Base-by-base conservation (phyloP, 768 basidiomycete genomes). In the Tylopilus rubrobrunneus region DNA sequence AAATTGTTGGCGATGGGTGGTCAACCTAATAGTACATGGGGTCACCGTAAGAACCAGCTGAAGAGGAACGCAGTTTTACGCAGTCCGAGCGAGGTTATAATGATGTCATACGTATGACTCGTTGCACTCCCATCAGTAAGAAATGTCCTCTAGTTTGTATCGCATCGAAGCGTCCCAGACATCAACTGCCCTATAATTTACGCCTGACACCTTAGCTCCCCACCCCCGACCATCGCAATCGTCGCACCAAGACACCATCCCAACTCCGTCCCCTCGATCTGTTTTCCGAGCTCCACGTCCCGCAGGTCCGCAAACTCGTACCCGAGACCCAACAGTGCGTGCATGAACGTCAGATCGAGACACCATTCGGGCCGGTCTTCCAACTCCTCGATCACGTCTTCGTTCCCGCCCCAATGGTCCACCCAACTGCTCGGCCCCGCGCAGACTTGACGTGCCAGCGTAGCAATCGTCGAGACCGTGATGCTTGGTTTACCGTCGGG, bases 321-420 rank as follows among this genome's bases (percentile, higher is more conserved):
- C 29, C 96, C 96, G 2, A 92, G 76, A 54, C 87, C 77, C 52
- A 98, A 70, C 56, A 99, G 69, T 45, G 83, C 86, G 65, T 97
- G 85, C 94, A 93, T 92, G 70, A 96, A 99, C 41, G 92, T 98
- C 64, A 98, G 70, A 68, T 99, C 96, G 39, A 98, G 78, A 69
- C 97, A 99, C 78, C 88, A 95, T 75, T 98, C 96, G 0, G 96
- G 94, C 10, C 95, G 78, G 45, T 76, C 90, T 45, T 81, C 76
- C 7, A 98, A 74, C 64, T 97, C 96, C 1, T 71, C 76, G 68
- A 87, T 76, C 34, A 81, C 80, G 1, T 66, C 68, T 7, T 71
- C 65, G 65, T 78, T 69, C 15, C 64, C 53, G n/a, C 72, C 70
- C 80, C 79, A 82, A 39, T 73, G 73, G 27, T 71, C 62, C 21